Evolutionary conservation across 2,329 filamentous ascomycete species (phyloP).

Genomic region (Ceratocystis smalleyi): DNA sequence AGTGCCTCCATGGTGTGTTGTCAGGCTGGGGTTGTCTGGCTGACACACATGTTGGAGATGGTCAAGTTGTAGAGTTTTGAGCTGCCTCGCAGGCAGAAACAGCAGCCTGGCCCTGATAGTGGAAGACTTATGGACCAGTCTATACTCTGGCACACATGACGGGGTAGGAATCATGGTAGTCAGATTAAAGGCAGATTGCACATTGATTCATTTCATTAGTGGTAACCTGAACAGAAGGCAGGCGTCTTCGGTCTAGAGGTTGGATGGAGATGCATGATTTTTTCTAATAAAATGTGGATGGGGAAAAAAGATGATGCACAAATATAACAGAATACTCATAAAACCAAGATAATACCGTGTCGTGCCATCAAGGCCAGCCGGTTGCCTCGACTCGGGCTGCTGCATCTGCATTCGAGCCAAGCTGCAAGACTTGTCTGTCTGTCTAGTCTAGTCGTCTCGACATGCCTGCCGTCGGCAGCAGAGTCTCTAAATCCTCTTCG

Average conservation of each 20-base stretch:
- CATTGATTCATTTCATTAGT: too few species aligned
- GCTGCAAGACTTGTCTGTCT: background rate
- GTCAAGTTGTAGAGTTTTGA: background rate
- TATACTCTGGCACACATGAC: background rate
- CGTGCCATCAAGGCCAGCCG: too few species aligned
- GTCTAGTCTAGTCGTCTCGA: constrained; percentile 18
- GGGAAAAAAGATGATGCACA: background rate
- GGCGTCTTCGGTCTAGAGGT: too few species aligned
- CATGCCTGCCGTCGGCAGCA: constrained; percentile 23
- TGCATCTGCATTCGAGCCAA: background rate
- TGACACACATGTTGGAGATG: background rate
- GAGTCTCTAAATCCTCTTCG: constrained; percentile 20
- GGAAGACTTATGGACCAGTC: background rate
- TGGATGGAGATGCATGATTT: background rate
- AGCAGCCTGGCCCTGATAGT: background rate
- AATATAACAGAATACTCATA: background rate
- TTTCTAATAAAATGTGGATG: background rate
- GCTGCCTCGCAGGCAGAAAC: background rate
- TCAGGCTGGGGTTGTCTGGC: background rate
- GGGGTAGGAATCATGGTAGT: background rate
- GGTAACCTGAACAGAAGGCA: too few species aligned
- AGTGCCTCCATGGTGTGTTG: background rate
- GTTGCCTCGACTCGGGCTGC: background rate
- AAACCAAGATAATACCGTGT: background rate
- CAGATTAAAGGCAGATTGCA: background rate